Conservation (phyloP, 192 early-diverging fungal species). For the Linnemannia exigua region DNA sequence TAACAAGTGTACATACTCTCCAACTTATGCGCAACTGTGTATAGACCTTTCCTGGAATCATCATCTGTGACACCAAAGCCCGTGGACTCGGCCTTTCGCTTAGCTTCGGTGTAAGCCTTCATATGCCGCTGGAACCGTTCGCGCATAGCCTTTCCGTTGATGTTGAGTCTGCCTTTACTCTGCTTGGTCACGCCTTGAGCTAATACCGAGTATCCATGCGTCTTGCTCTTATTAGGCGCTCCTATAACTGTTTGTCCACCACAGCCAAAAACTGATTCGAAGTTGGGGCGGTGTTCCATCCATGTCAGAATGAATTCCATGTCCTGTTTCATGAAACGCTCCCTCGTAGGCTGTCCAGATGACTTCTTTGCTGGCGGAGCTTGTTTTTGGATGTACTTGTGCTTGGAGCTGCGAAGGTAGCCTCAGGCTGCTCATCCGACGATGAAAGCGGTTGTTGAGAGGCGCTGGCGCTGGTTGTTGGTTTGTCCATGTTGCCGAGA, state of each 20-base stretch:
- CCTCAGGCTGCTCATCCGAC: no score
- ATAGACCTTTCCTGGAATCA: conserved; percentile 4
- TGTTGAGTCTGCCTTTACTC: conserved; percentile 17
- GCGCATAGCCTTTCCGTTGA: background rate
- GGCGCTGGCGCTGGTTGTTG: no score
- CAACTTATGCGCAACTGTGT: conserved; percentile 2
- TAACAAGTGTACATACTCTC: conserved; percentile 27
- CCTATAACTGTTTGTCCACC: background rate
- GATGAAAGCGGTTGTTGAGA: no score
- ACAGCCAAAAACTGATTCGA: background rate
- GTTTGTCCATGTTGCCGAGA: background rate
- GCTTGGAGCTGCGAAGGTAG: no score
- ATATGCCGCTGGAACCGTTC: conserved; percentile 24
- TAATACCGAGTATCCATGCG: background rate
- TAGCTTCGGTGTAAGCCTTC: background rate
- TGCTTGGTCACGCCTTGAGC: conserved; percentile 4
- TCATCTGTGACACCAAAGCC: conserved; percentile 27
- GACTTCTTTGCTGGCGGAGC: background rate
- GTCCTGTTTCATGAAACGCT: conserved; percentile 11
- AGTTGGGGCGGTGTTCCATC: conserved; percentile 28
- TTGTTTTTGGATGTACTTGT: conserved; percentile 1
- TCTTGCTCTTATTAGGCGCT: background rate
- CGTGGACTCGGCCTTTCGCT: background rate
- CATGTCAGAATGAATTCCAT: conserved; percentile 20
- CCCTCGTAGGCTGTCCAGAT: background rate